Percentiles rank a stretch among this genome's conserved stretches.
Evolutionary conservation across 2,329 filamentous ascomycete genomes (phyloP).

Genomic region (Diaporthe ampelina): DNA sequence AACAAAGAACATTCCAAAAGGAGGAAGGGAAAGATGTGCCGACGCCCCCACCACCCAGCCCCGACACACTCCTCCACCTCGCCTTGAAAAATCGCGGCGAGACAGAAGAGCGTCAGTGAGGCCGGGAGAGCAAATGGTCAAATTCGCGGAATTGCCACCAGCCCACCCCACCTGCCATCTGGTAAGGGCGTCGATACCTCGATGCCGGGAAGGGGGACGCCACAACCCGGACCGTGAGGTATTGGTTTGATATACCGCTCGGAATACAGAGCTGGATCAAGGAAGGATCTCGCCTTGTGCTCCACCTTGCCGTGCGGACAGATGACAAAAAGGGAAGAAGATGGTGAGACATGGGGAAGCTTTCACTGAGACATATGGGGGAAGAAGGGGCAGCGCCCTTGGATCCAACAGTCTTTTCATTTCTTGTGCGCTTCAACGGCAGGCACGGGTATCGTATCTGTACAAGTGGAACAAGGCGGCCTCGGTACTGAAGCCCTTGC

Average conservation of each 20-base stretch:
- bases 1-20: neutral
- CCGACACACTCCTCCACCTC: slow-evolving; percentile 24
- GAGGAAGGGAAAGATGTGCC: slow-evolving; percentile 35
- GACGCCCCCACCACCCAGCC: slow-evolving; percentile 42
- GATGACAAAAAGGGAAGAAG: slow-evolving; percentile 4
- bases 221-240: slow-evolving; percentile 25
- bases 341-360: slow-evolving; percentile 36
- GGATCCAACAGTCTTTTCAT: slow-evolving; percentile 34
- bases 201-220: slow-evolving; percentile 33
- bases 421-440: slow-evolving; percentile 20
- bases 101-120: slow-evolving; percentile 37
- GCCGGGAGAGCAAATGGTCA: slow-evolving; percentile 61
- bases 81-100: slow-evolving; percentile 39
- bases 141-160: slow-evolving; percentile 52
- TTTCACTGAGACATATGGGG: slow-evolving; percentile 31
- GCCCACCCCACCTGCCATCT: slow-evolving; percentile 49
- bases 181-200: slow-evolving; percentile 40
- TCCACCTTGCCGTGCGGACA: slow-evolving; percentile 80
- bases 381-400: slow-evolving; percentile 26
- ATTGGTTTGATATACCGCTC: slow-evolving; percentile 74
- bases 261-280: slow-evolving; percentile 81
- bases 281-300: slow-evolving; percentile 82
- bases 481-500: neutral
- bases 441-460: slow-evolving; percentile 40
- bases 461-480: slow-evolving; percentile 19